These are phyloP conservation scores for Penicillium sp. DNA, from an alignment of 2,329 filamentous ascomycete species.

Conservation along the genomic window DNA sequence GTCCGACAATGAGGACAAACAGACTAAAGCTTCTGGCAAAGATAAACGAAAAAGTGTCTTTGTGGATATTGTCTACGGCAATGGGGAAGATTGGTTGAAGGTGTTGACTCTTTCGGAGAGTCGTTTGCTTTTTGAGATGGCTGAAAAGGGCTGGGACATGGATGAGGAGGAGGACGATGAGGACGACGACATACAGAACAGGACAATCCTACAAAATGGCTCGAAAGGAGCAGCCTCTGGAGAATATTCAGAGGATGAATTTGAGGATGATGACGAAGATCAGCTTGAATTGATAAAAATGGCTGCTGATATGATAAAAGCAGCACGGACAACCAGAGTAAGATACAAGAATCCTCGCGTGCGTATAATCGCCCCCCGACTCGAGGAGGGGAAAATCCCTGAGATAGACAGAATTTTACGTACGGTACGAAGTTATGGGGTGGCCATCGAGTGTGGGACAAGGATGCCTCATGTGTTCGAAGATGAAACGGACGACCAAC, in stretches of 20 bases:
- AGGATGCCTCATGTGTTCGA: constrained; percentile 14
- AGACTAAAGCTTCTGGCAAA: constrained; percentile 26
- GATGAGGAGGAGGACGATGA: constrained; percentile 33
- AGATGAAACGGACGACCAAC: constrained; percentile 8
- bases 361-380: constrained; percentile 58
- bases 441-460: constrained; percentile 36
- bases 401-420: constrained; percentile 57
- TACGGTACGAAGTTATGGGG: constrained; percentile 52
- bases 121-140: constrained; percentile 63
- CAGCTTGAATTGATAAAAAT: constrained; percentile 59
- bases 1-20: constrained; percentile 17
- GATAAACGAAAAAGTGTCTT: constrained; percentile 50
- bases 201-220: constrained; percentile 26
- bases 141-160: constrained; percentile 62
- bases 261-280: constrained; percentile 48
- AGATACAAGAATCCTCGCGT: constrained; percentile 58
- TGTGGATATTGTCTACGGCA: constrained; percentile 62
- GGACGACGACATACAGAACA: constrained; percentile 3
- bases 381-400: constrained; percentile 46
- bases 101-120: constrained; percentile 63
- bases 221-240: too few species aligned
- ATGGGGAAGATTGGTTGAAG: constrained; percentile 65
- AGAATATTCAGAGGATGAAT: constrained; percentile 36
- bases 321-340: constrained; percentile 54
- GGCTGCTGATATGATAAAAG: constrained; percentile 55